Base-by-base conservation (phyloP, 371 early-diverging fungal species). In the Dichotomocladium elegans region DNA sequence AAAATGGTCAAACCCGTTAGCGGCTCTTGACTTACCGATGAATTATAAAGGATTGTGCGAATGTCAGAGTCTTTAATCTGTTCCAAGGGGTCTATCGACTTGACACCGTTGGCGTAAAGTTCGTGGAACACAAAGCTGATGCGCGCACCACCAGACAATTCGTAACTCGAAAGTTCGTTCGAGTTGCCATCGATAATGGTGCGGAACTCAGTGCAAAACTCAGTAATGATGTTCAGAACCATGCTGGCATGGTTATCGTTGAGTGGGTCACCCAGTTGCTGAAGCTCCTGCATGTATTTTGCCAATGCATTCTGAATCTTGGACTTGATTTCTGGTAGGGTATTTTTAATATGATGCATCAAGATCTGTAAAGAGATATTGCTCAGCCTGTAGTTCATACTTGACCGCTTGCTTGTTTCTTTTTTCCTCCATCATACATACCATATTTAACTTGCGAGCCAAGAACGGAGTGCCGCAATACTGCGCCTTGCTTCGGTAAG, bases 381-480 rank as follows among this genome's bases (percentile, higher is more conserved):
- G 25, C 14, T 43, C 17, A 19, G 22, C 30, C 27, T 12, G 22
- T 17, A 22, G 45, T 44, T 25, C 5, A 17, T 25, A 0, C 26
- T 8, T 25, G 3, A 6, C 9, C 5, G 25, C n/a, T 25, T 19
- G 29, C 47, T 19, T 17, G 41, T 17, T n/a, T n/a, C 43, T 9
- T 3, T 10, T 43, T 4, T 21, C 3, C 43, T 17, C 22, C 4
- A 14, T 2, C 50, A 42, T 42, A 25, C 19, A 8, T 77, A 92
- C 90, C 85, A 90, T 88, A 68, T 96, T 98, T 8, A 99, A 78
- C 66, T 93, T 95, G 45, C 93, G 79, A 3, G 99, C 94, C 57
- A 99, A 72, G 80, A 91, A 99, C 6, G 95, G 94, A 22, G 99
- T 98, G 43, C 99, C 99, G 70, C 99, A 99, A 80, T 92, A 99